A percentile compares a stretch with the other conserved stretches of the same genome.
phyloP scores from a whole-genome alignment of 495 filamentous ascomycete genomes.

The Amorphotheca resinae region DNA sequence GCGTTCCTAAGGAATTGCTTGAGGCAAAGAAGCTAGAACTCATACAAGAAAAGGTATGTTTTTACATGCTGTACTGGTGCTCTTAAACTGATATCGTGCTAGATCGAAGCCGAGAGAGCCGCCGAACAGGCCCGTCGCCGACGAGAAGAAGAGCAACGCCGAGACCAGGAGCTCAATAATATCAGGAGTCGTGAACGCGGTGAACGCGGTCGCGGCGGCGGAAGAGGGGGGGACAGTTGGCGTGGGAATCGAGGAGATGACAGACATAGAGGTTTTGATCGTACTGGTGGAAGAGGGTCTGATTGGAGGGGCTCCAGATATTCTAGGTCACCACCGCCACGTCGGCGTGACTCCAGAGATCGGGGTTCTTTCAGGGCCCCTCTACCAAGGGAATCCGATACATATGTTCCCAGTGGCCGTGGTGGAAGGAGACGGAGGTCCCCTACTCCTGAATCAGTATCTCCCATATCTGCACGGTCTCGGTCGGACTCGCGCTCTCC shows the following conservation, averaged over 20 bases:
- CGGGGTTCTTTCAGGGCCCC: conserved; percentile 36
- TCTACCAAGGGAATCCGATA: conserved; percentile 32
- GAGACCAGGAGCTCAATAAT: conserved; percentile 47
- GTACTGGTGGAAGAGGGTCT: conserved; percentile 22
- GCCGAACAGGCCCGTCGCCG: conserved; percentile 56
- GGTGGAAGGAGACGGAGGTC: conserved; percentile 25
- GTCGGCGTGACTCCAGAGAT: conserved; percentile 37
- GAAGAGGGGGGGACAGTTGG: conserved; percentile 37
- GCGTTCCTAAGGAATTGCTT: conserved; percentile 85
- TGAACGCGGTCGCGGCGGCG: conserved; percentile 52
- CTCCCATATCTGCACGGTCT: conserved; percentile 7
- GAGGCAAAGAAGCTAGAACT: conserved; percentile 94
- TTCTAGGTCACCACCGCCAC: conserved; percentile 51
- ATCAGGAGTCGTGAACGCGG: conserved; percentile 62
- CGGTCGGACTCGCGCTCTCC: conserved; percentile 25
- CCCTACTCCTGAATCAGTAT: conserved; percentile 20
- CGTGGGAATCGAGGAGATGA: conserved; percentile 30
- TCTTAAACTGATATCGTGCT: conserved; percentile 8
- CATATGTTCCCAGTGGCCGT: conserved; percentile 35
- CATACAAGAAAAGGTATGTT: conserved; percentile 74
- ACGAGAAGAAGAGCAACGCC: conserved; percentile 46
- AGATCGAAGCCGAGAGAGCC: conserved; percentile 77
- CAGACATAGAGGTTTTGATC: conserved; percentile 17
- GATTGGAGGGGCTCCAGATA: conserved; percentile 34
- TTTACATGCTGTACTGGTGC: background rate